Evolutionary conservation across 2,329 filamentous ascomycete species (phyloP).

Genomic region (Chalara sp.): DNA sequence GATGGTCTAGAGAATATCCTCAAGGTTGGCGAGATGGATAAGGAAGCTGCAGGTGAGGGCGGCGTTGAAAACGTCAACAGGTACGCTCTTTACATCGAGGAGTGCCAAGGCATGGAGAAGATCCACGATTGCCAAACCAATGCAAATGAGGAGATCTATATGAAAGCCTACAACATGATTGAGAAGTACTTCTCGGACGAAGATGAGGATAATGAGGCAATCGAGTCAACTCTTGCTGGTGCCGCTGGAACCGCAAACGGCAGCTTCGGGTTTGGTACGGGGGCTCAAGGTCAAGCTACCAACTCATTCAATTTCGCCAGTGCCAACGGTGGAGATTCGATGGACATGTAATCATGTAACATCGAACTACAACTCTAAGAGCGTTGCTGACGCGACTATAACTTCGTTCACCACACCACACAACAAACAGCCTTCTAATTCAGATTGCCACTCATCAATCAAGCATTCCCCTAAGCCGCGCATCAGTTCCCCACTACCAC

Average conservation of each 20-base stretch:
- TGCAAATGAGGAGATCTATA: constrained; percentile 99
- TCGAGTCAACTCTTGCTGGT: constrained; percentile 49
- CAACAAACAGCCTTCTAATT: constrained; percentile 21
- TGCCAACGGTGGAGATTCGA: constrained; percentile 62
- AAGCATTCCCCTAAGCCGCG: background rate
- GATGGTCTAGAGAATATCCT: constrained; percentile 98
- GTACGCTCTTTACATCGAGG: constrained; percentile 96
- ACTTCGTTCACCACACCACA: constrained; percentile 10
- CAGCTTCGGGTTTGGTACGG: constrained; percentile 68
- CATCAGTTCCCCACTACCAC: background rate
- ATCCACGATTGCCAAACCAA: constrained; percentile 99
- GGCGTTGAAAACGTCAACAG: constrained; percentile 76
- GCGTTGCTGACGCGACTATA: constrained; percentile 1
- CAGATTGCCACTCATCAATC: constrained; percentile 16
- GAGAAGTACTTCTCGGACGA: constrained; percentile 99
- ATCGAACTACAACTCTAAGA: background rate
- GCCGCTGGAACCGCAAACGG: constrained; percentile 49
- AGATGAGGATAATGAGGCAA: constrained; percentile 74
- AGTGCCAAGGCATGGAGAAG: constrained; percentile 99
- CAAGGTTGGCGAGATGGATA: constrained; percentile 98
- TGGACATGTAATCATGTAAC: constrained; percentile 75
- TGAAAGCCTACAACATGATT: constrained; percentile 99
- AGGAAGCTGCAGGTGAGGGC: constrained; percentile 73
- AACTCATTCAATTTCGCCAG: constrained; percentile 99
- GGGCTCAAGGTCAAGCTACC: constrained; percentile 73